Evolutionary conservation across 352 stramenopile species (phyloP).

Genomic region (Phytophthora pisi): DNA sequence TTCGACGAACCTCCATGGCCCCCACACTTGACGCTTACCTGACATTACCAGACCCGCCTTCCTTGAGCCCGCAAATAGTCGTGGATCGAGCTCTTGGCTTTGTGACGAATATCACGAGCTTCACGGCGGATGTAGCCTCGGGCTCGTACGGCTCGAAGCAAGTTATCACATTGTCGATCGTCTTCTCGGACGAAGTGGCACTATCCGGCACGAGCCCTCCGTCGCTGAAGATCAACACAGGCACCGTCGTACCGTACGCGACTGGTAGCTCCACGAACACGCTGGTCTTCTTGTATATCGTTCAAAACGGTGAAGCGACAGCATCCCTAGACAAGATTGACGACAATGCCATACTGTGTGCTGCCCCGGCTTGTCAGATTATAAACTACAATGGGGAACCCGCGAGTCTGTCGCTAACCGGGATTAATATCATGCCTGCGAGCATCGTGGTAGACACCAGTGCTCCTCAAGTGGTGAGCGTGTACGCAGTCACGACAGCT

Average conservation of each 20-base stretch:
- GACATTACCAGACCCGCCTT: slow-evolving; percentile 48
- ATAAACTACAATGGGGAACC: slow-evolving; percentile 74
- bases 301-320: slow-evolving; percentile 50
- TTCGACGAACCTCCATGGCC: slow-evolving; percentile 54
- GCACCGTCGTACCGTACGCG: slow-evolving; percentile 60
- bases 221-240: slow-evolving; percentile 66
- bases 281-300: slow-evolving; percentile 79
- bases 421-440: slow-evolving; percentile 46
- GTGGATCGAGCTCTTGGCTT: slow-evolving; percentile 53
- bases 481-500: slow-evolving; percentile 64
- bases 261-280: slow-evolving; percentile 51
- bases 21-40: slow-evolving; percentile 66
- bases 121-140: slow-evolving; percentile 52
- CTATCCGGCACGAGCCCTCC: slow-evolving; percentile 48
- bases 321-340: slow-evolving; percentile 63
- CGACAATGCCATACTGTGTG: slow-evolving; percentile 56
- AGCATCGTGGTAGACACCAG: slow-evolving; percentile 69
- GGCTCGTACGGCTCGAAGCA: slow-evolving; percentile 78
- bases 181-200: slow-evolving; percentile 79
- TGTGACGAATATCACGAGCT: slow-evolving; percentile 46
- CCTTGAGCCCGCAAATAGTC: slow-evolving; percentile 52
- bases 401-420: slow-evolving; percentile 43
- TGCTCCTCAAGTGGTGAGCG: slow-evolving; percentile 57
- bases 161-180: slow-evolving; percentile 69
- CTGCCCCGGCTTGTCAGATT: slow-evolving; percentile 47